Conservation (phyloP, 441 rosid species). For the Croton laevigatus region DNA sequence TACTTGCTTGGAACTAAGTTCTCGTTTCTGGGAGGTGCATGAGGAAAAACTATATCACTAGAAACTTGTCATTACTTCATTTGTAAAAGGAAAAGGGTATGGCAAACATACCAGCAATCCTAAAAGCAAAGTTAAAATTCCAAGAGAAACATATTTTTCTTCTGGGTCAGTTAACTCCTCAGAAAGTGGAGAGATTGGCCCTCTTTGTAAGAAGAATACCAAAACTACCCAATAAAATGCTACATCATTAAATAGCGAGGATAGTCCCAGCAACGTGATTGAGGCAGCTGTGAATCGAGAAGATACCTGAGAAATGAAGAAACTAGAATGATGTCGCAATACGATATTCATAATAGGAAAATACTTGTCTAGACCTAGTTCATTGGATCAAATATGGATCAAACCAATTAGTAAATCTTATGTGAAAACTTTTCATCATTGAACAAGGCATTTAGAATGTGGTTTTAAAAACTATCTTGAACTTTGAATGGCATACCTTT, state of each 20-base stretch:
- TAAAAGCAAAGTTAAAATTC: conserved; percentile 56
- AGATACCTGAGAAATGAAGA: conserved; percentile 51
- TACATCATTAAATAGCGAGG: conserved; percentile 74
- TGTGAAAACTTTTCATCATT: no score
- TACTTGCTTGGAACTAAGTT: not conserved
- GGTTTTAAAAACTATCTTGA: not conserved
- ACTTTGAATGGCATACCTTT: conserved; percentile 54
- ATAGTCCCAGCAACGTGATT: conserved; percentile 65
- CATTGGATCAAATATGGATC: no score
- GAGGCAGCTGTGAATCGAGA: conserved; percentile 59
- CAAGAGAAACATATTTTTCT: conserved; percentile 52
- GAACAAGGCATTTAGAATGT: not conserved
- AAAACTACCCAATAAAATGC: conserved; percentile 92
- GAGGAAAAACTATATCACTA: conserved; percentile 23
- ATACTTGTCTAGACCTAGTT: no score
- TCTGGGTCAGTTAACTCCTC: conserved; percentile 79
- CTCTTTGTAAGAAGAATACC: conserved; percentile 80
- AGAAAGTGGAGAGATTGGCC: conserved; percentile 74
- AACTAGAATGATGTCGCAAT: conserved; percentile 16
- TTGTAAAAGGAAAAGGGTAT: conserved; percentile 75
- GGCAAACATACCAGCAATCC: conserved; percentile 84
- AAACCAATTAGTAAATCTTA: no score
- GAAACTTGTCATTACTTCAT: conserved; percentile 40
- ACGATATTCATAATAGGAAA: not conserved
- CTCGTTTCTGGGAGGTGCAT: not conserved